Evolutionary conservation across 331 rosid species (phyloP), one percentile per base, ranked within the genome.

Genomic region (Telfairia occidentalis): DNA sequence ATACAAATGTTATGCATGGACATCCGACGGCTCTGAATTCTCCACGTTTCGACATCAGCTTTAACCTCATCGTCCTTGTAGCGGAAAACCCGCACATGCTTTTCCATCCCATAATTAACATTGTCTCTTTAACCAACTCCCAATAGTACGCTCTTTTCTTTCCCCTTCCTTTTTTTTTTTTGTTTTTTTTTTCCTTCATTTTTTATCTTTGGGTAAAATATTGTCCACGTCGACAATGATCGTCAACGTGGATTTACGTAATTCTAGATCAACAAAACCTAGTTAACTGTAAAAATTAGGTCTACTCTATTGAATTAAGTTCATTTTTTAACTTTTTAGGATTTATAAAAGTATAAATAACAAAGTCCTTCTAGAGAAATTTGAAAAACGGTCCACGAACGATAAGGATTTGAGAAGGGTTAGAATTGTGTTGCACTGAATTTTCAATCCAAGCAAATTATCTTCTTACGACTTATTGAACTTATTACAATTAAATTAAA

Each of bases 1-100:
- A 71, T 71, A 71, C 45, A 34, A 58, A 50, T 66, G 81, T 28
- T 78, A 60, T 75, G 70, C 53, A 74, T 82, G 85, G 82, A 60
- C 15, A 76, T 46, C 63, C 1, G 52, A 76, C 46, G 79, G 73
- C 29, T 16, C 2, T 3, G 1, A 19, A 24, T 7, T 0, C 5
- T 34, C 79, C 79, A 76, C 79, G 79, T 76, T n/a, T 76, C 74
- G 42, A 45, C 60, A 60, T 76, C 73, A 32, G 32, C 61, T 63
- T 63, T 61, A 28, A 23, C 49, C 18, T 26, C 11, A 46, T 63
- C 52, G 79, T 76, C 79, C 79, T 76, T 32, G 24, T 8, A n/a
- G 23, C 79, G 79, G 63, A 76, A 76, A 76, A 76, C 79, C 73
- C 79, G 79, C 79, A 48, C 42, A 66, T 21, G 49, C 72, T 48